Percentiles rank a stretch among this genome's conserved stretches.
Evolutionary conservation across 2,329 filamentous ascomycete genomes (phyloP).

Genomic region (Gremmenia infestans): DNA sequence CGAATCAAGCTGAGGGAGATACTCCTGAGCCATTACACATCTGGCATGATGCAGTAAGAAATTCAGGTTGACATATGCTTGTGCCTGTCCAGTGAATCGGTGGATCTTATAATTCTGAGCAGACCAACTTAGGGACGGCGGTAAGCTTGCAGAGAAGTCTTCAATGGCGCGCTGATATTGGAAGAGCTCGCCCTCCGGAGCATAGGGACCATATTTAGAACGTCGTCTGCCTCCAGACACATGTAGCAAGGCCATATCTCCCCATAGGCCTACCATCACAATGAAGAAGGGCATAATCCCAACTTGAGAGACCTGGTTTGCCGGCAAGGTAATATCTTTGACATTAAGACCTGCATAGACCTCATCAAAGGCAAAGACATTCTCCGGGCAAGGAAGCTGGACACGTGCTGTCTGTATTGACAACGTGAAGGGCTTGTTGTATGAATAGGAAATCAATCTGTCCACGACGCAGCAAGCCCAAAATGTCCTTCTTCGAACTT

Average conservation of each 20-base stretch:
- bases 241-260: too few species aligned
- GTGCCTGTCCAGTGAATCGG: constrained; percentile 11
- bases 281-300: too few species aligned
- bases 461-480: constrained; percentile 11
- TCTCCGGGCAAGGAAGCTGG: constrained; percentile 9
- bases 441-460: constrained; percentile 9
- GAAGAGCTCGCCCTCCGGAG: too few species aligned
- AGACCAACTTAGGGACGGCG: background rate
- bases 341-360: background rate
- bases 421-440: constrained; percentile 4
- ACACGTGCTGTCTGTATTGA: background rate
- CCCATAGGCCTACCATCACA: too few species aligned
- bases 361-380: constrained; percentile 8
- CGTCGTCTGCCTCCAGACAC: too few species aligned
- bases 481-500: constrained; percentile 9
- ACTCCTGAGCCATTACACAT: constrained; percentile 12
- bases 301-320: too few species aligned
- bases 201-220: too few species aligned
- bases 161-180: too few species aligned
- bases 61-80: constrained; percentile 9
- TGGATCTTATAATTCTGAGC: constrained; percentile 7
- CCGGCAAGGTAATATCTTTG: background rate
- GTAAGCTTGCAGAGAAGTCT: too few species aligned
- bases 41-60: constrained; percentile 7
- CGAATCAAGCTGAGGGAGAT: constrained; percentile 10